These are phyloP conservation scores for Suhomyces sp. DNA, from an alignment of 805 yeast species.

Conservation along the genomic window DNA sequence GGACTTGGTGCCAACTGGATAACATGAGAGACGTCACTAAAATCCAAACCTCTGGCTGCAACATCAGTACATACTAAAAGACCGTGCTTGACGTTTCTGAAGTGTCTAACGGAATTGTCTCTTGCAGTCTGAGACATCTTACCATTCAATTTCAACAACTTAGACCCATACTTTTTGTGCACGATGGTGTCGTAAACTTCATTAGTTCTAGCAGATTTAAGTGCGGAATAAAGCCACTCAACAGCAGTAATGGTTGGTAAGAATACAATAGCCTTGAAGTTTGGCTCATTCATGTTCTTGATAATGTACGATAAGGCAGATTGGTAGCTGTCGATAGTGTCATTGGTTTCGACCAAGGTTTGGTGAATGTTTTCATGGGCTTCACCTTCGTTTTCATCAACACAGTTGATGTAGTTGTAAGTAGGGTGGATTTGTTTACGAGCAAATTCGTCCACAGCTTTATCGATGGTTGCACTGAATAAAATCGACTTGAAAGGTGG, in stretches of 20 bases:
- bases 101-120: conserved; percentile 53
- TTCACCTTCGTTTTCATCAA: conserved; percentile 68
- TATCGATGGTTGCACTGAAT: conserved; percentile 86
- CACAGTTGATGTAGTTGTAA: conserved; percentile 68
- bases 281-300: conserved; percentile 29
- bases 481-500: conserved; percentile 59
- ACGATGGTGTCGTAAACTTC: conserved; percentile 16
- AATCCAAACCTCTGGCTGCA: conserved; percentile 95
- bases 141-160: conserved; percentile 56
- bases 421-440: conserved; percentile 48
- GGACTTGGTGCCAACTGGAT: conserved; percentile 77
- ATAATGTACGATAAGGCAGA: conserved; percentile 54
- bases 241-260: conserved; percentile 74
- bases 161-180: conserved; percentile 20
- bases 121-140: conserved; percentile 68
- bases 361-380: conserved; percentile 75
- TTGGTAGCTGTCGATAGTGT: conserved; percentile 55
- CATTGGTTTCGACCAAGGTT: conserved; percentile 51
- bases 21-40: conserved; percentile 83
- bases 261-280: conserved; percentile 79
- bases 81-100: conserved; percentile 49
- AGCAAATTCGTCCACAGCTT: conserved; percentile 65
- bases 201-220: conserved; percentile 21
- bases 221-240: conserved; percentile 48
- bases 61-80: conserved; percentile 85